Conservation (phyloP, 148 eudicot species). For the Mesembryanthemum crystallinum region DNA sequence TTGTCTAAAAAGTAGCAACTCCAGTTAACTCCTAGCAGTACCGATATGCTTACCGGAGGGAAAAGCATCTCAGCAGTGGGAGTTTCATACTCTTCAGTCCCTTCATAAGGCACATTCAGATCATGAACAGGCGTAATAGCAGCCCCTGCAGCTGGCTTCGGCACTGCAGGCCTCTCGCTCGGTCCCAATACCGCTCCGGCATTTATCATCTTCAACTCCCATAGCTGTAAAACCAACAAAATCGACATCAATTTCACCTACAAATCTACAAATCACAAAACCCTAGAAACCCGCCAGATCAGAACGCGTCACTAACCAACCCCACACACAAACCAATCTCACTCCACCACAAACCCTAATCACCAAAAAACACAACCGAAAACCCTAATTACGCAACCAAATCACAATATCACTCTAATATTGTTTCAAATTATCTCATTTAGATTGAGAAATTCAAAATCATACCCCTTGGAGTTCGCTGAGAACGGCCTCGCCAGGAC, state of each 20-base stretch:
- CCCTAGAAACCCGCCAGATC: constrained; percentile 24
- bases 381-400: constrained; percentile 23
- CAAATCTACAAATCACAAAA: constrained; percentile 29
- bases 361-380: constrained; percentile 4
- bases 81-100: constrained; percentile 90
- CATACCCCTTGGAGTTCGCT: constrained; percentile 72
- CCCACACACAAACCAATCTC: constrained; percentile 6
- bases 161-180: constrained; percentile 57
- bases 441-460: too few relatives aligned
- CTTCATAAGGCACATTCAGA: constrained; percentile 95
- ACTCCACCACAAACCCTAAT: constrained; percentile 21
- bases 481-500: constrained; percentile 74
- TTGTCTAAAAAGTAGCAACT: neutral
- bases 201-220: constrained; percentile 93
- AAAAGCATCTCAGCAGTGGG: constrained; percentile 96
- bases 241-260: constrained; percentile 12
- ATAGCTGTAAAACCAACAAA: constrained; percentile 44
- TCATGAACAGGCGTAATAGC: constrained; percentile 76
- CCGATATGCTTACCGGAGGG: constrained; percentile 65
- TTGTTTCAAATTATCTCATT: neutral
- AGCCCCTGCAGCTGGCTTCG: constrained; percentile 47
- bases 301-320: constrained; percentile 2
- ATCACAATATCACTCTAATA: neutral
- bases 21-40: neutral
- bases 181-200: constrained; percentile 78